Evolutionary conservation across 352 stramenopile genomes (phyloP).

Genomic region (Globisporangium perplexum): DNA sequence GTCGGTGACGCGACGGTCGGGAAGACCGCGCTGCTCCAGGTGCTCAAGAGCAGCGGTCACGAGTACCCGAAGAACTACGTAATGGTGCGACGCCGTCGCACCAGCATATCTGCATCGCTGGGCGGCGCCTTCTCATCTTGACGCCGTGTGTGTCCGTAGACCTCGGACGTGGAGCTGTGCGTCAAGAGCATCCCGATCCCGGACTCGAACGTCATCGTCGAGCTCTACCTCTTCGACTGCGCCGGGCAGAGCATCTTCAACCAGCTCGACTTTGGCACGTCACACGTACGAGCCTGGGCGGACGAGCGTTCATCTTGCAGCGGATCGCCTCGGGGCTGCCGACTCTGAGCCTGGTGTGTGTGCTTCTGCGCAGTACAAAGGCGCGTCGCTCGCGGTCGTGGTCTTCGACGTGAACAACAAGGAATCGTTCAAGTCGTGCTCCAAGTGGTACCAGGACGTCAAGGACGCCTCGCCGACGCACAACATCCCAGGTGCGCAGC

Average conservation of each 20-base stretch:
- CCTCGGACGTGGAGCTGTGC: constrained; percentile 85
- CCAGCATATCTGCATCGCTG: not conserved
- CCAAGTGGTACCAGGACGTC: constrained; percentile 82
- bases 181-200: constrained; percentile 89
- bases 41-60: constrained; percentile 89
- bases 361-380: constrained; percentile 50
- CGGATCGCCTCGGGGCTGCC: not conserved
- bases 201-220: constrained; percentile 87
- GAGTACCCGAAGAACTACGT: constrained; percentile 95
- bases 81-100: constrained; percentile 57
- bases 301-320: not conserved
- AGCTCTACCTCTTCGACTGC: constrained; percentile 94
- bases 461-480: constrained; percentile 64
- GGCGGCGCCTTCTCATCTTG: no score
- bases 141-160: constrained; percentile 58
- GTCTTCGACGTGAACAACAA: constrained; percentile 87
- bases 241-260: constrained; percentile 93
- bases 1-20: constrained; percentile 88
- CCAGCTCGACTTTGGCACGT: constrained; percentile 85
- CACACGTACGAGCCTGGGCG: constrained; percentile 36
- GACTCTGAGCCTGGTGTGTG: no score
- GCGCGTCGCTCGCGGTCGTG: constrained; percentile 66
- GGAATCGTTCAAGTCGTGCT: constrained; percentile 80
- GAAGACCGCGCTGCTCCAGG: constrained; percentile 88
- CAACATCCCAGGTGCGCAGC: constrained; percentile 50